Evolutionary conservation across 2,329 filamentous ascomycete species (phyloP).

Genomic region (Fusarium chaquense): DNA sequence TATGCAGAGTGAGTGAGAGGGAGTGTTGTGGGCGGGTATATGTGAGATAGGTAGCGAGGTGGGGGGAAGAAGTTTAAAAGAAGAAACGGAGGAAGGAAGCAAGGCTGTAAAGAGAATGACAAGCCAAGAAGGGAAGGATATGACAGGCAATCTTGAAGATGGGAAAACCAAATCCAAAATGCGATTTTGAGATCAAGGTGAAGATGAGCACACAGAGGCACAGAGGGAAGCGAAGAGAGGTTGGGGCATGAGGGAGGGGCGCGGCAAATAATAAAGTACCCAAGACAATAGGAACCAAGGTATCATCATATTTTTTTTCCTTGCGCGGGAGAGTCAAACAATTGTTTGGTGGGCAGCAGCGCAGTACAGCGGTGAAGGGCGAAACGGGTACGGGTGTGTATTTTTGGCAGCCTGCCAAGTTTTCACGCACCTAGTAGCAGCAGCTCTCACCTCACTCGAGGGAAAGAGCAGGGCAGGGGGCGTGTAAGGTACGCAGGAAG

Average conservation of each 20-base stretch:
- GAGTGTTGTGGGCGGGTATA: conserved; percentile 15
- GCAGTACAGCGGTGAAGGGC: conserved; percentile 34
- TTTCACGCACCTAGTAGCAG: conserved; percentile 30
- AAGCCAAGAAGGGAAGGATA: conserved; percentile 41
- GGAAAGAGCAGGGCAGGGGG: conserved; percentile 20
- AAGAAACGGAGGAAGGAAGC: conserved; percentile 35
- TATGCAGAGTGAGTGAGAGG: conserved; percentile 45
- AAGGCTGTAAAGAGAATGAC: conserved; percentile 40
- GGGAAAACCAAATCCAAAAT: conserved; percentile 35
- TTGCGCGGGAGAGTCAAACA: conserved; percentile 43
- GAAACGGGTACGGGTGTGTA: conserved; percentile 41
- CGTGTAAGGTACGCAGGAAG: conserved; percentile 20
- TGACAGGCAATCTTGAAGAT: conserved; percentile 36
- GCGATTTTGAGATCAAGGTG: conserved; percentile 38
- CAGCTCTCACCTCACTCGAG: conserved; percentile 23
- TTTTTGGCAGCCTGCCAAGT: conserved; percentile 40
- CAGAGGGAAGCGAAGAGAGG: conserved; percentile 40
- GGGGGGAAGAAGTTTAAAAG: conserved; percentile 30
- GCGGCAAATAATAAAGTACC: conserved; percentile 47
- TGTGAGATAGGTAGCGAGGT: conserved; percentile 17
- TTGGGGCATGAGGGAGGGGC: conserved; percentile 42
- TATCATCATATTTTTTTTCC: conserved; percentile 43
- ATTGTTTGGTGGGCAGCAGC: conserved; percentile 46
- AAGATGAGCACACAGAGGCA: conserved; percentile 42
- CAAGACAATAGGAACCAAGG: conserved; percentile 15